Evolutionary conservation across 1,284 basidiomycete species (phyloP), one percentile per base, ranked within the genome.

Genomic region (Kalmanozyma brasiliensis): DNA sequence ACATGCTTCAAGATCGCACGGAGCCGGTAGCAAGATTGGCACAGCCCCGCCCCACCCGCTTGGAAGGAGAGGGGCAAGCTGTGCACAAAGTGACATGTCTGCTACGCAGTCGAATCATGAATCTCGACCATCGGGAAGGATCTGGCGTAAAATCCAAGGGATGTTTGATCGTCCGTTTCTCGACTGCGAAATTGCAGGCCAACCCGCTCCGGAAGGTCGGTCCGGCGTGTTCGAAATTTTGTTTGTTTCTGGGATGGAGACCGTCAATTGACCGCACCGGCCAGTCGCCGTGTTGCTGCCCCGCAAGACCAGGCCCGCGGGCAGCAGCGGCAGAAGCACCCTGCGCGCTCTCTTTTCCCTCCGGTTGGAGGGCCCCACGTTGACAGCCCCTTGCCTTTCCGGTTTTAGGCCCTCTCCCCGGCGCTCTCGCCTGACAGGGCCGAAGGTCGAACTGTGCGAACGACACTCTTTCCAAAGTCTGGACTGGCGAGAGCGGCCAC

Each of bases 181-280:
- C n/a, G n/a, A 33, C n/a, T 10, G 14, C 8, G 17, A 43, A 22
- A 26, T 26, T 3, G 6, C 14, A 19, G 8, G 19, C n/a, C 32
- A 10, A 35, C 24, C 22, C 11, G 29, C 29, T 34, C 55, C 56
- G 62, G 62, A 59, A 43, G 55, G 33, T 26, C 62, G 62, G 62
- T 58, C 62, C 62, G 62, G 62, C 46, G 53, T 45, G 26, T 49
- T 49, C 38, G 41, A 57, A 32, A 29, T 7, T 29, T 17, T 33
- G 20, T 29, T 29, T 26, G 10, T 13, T 11, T 13, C 2, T n/a
- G n/a, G 5, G 20, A 32, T 32, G 52, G 52, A 33, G 40, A 33
- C 61, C 61, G 55, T 46, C n/a, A 64, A 64, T 52, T 58, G 46
- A 58, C 51, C 62, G 62, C 38, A 45, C 53, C 49, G 61, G 49